A percentile compares a stretch with the other conserved stretches of the same genome.
Conservation (phyloP, 495 filamentous ascomycete genomes). For the Lasiosphaeria miniovina region DNA sequence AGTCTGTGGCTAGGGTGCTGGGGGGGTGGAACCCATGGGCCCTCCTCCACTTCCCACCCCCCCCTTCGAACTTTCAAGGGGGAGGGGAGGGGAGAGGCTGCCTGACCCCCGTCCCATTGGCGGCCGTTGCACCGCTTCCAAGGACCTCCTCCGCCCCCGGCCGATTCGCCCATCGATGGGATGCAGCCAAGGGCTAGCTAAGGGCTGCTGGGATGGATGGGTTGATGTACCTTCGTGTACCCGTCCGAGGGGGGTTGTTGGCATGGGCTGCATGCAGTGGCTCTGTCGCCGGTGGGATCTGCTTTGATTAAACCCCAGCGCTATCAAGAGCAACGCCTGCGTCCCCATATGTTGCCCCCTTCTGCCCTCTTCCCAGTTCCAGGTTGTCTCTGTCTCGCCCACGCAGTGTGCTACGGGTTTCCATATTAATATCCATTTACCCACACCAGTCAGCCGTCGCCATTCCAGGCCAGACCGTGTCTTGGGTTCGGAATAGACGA, state of each 20-base stretch:
- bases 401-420: constrained; percentile 31
- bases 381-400: constrained; percentile 25
- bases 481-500: constrained; percentile 26
- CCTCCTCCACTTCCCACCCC: background rate
- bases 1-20: background rate
- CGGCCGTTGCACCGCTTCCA: constrained; percentile 28
- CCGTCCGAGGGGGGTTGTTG: constrained; percentile 11
- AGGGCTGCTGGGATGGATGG: constrained; percentile 7
- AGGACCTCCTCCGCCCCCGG: constrained; percentile 22
- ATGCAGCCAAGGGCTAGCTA: background rate
- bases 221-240: constrained; percentile 27
- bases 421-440: constrained; percentile 47
- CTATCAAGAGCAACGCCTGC: constrained; percentile 3
- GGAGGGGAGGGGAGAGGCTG: too few species aligned
- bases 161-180: constrained; percentile 13
- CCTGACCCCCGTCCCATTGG: constrained; percentile 16
- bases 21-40: background rate
- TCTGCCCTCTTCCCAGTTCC: constrained; percentile 12
- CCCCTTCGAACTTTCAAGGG: constrained; percentile 1
- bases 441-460: constrained; percentile 41
- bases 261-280: constrained; percentile 2
- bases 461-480: constrained; percentile 36
- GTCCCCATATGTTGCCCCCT: constrained; percentile 12
- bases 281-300: constrained; percentile 5
- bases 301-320: constrained; percentile 17